These are phyloP conservation scores for Entophlyctis luteolus DNA, from an alignment of 192 early-diverging fungal species.

Conservation along the genomic window DNA sequence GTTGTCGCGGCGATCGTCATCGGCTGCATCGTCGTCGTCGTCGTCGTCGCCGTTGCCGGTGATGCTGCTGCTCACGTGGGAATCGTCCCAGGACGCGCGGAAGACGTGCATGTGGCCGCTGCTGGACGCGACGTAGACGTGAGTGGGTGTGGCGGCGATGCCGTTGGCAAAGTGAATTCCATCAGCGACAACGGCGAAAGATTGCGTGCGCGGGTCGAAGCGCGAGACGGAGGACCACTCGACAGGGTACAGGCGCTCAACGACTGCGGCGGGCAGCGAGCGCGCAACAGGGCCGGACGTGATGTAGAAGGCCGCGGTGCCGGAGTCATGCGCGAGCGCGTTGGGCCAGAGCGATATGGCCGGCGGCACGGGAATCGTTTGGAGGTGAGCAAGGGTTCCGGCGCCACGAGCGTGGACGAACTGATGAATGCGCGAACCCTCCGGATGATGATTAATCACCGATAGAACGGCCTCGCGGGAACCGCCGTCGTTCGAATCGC, in stretches of 20 bases:
- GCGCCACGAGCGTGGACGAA: not conserved
- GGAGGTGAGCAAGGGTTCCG: not conserved
- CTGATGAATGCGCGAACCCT: not conserved
- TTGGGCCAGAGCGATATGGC: not conserved
- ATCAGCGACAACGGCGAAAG: not conserved
- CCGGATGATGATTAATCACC: not conserved
- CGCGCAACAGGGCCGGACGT: not conserved
- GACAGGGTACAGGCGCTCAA: not conserved
- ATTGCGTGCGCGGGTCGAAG: too few relatives aligned
- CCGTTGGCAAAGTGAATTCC: constrained; percentile 4
- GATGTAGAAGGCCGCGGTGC: not conserved
- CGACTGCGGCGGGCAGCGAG: too few relatives aligned
- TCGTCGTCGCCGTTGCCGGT: too few relatives aligned
- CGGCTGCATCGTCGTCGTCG: too few relatives aligned
- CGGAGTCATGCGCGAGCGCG: not conserved
- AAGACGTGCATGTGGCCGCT: not conserved
- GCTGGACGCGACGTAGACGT: not conserved
- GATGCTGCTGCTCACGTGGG: too few relatives aligned
- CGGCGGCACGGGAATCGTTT: not conserved
- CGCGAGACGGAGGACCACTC: not conserved
- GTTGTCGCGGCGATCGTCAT: too few relatives aligned
- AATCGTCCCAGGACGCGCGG: too few relatives aligned
- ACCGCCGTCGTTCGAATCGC: not conserved
- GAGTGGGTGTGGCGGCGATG: not conserved
- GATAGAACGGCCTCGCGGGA: not conserved